Evolutionary conservation across 805 yeast species (phyloP).

Genomic region (Yarrowia divulgata): DNA sequence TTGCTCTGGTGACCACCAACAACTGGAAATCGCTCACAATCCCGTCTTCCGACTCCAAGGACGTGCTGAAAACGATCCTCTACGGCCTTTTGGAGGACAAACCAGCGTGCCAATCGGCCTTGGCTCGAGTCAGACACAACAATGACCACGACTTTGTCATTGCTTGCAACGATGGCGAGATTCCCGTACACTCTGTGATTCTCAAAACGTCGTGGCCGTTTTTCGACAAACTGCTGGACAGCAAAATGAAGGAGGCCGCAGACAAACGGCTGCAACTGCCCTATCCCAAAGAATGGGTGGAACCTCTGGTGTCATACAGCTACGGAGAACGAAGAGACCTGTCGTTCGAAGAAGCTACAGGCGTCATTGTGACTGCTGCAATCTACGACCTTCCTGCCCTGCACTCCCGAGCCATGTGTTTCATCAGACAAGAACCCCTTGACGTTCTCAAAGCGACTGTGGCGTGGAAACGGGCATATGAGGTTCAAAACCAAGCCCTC

Average conservation of each 20-base stretch:
- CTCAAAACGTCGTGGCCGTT: background rate
- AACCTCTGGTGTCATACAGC: background rate
- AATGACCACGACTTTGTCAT: background rate
- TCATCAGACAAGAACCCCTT: background rate
- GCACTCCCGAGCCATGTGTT: background rate
- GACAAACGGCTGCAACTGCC: background rate
- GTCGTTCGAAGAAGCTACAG: background rate
- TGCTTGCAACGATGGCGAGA: background rate
- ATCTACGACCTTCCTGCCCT: background rate
- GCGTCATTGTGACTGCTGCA: background rate
- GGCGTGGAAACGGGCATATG: constrained; percentile 3
- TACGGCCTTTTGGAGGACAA: background rate
- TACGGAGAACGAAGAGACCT: background rate
- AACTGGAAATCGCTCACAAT: background rate
- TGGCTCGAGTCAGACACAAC: background rate
- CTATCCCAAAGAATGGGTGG: background rate
- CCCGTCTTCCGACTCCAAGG: background rate
- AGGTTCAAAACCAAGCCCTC: background rate
- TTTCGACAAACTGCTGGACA: background rate
- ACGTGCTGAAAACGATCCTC: background rate
- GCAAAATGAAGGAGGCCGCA: background rate
- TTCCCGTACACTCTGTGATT: background rate
- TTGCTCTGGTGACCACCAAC: background rate
- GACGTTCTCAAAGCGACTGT: background rate
- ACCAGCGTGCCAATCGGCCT: background rate